A percentile compares a stretch with the other conserved stretches of the same genome.
Conservation (phyloP, 2,329 filamentous ascomycete species). For the Trichoderma semiorbis region DNA sequence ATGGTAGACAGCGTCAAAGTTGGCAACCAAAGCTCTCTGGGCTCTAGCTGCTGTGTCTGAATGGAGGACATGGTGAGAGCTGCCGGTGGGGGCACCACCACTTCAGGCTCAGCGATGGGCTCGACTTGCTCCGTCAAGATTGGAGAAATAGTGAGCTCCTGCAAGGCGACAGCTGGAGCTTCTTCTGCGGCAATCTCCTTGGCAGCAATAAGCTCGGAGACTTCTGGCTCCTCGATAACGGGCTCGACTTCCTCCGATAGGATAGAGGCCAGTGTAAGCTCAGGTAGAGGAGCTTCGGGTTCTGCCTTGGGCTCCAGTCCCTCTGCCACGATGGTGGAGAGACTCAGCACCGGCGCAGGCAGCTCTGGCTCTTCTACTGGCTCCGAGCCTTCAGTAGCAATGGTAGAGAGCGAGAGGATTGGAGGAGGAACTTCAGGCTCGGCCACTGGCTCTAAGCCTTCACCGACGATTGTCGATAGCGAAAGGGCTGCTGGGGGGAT, state of each 20-base stretch:
- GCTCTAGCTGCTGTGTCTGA: conserved; percentile 28
- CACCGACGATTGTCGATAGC: conserved; percentile 27
- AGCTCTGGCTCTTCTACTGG: conserved; percentile 27
- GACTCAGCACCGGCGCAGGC: conserved; percentile 23
- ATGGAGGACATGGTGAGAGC: conserved; percentile 23
- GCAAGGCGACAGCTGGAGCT: conserved; percentile 14
- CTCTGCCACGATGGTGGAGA: conserved; percentile 31
- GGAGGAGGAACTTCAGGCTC: conserved; percentile 25
- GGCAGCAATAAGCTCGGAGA: background rate
- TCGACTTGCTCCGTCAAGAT: conserved; percentile 33
- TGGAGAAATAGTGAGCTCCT: conserved; percentile 25
- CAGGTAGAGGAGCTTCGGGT: conserved; percentile 19
- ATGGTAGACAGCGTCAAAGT: conserved; percentile 35
- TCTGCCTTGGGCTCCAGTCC: conserved; percentile 31
- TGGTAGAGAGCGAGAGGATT: conserved; percentile 31
- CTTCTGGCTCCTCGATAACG: conserved; percentile 25
- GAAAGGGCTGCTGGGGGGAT: conserved; percentile 22
- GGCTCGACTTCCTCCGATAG: conserved; percentile 31
- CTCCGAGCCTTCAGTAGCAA: conserved; percentile 35
- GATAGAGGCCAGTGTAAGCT: conserved; percentile 32
- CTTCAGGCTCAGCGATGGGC: conserved; percentile 30
- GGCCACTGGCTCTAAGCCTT: conserved; percentile 25
- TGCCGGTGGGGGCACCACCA: conserved; percentile 19
- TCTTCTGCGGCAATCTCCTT: conserved; percentile 23
- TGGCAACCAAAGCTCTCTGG: conserved; percentile 25